Base-by-base conservation (phyloP, 1,284 basidiomycete species). In the Amylostereum areolatum region DNA sequence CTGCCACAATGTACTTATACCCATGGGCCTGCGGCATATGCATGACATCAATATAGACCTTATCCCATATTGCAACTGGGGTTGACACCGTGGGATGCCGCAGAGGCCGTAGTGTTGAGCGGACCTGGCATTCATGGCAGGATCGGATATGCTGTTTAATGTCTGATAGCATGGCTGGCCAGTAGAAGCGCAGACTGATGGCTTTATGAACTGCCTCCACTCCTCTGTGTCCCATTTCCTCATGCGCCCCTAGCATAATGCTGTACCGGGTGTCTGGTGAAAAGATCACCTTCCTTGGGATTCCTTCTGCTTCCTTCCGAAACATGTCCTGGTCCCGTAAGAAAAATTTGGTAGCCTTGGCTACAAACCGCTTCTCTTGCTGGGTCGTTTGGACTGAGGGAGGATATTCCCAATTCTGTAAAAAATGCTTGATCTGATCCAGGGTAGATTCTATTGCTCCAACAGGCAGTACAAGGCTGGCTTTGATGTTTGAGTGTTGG, bases 141-240 rank as follows among this genome's bases (percentile, higher is more conserved):
- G 44, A 46, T 2, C 24, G 27, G 1, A 50, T 37, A 41, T 50
- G 45, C 7, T 50, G 43, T 10, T 50, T 53, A 7, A 59, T 50
- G 40, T 60, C 58, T 0, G 39, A 25, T 6, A 47, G 35, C 9
- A 69, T 60, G 4, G 47, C 30, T 0, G 63, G 68, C 68, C 67
- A 70, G 62, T 60, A 69, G 49, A 64, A 66, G 0, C 56, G 52
- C 3, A 59, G 49, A 1, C 56, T 39, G 1, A 65, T 43, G 7
- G 54, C 54, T 2, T 57, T 29, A 31, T 52, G 62, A 34, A 58
- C 60, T 4, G 59, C 53, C 41, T 56, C 61, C 10, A 55, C 46
- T 3, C 65, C 59, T 32, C 59, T 56, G 43, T 66, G 63, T 3
- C 65, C 62, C 0, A 62, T 46, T 0, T 52, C 40, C 39, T 65